These are phyloP conservation scores for Boechera stricta DNA, from an alignment of 345 rosid genomes.

Conservation along the genomic window DNA sequence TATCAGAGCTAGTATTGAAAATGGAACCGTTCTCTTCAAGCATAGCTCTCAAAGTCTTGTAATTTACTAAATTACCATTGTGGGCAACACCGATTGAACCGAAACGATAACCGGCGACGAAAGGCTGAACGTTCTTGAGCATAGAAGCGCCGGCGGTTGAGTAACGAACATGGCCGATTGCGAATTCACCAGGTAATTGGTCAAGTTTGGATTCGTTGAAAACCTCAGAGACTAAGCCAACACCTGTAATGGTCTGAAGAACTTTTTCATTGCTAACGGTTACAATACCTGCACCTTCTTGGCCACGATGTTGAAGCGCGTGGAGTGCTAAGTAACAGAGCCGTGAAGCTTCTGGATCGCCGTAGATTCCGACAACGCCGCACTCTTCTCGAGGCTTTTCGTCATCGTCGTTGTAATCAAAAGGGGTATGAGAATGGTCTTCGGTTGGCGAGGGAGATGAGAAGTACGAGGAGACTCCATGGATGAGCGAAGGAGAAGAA, in stretches of 20 bases:
- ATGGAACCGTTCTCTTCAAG: slow-evolving; percentile 91
- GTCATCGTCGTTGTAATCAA: slow-evolving; percentile 42
- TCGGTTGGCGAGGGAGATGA: slow-evolving; percentile 47
- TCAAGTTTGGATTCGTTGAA: slow-evolving; percentile 87
- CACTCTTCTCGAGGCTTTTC: slow-evolving; percentile 98
- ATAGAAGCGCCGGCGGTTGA: slow-evolving; percentile 94
- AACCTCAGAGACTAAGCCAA: slow-evolving; percentile 94
- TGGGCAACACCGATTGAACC: slow-evolving; percentile 97
- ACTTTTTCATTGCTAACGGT: slow-evolving; percentile 65
- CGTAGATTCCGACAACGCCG: slow-evolving; percentile 94
- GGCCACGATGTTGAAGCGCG: slow-evolving; percentile 97
- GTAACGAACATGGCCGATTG: slow-evolving; percentile 94
- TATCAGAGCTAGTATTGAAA: slow-evolving; percentile 92
- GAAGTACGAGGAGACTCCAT: slow-evolving; percentile 48
- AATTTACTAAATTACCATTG: slow-evolving; percentile 92
- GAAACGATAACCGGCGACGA: slow-evolving; percentile 88
- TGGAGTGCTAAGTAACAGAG: slow-evolving; percentile 93
- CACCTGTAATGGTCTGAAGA: slow-evolving; percentile 86
- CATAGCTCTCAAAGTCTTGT: slow-evolving; percentile 61
- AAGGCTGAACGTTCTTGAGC: slow-evolving; percentile 98
- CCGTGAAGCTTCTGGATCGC: slow-evolving; percentile 91
- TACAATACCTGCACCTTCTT: slow-evolving; percentile 99
- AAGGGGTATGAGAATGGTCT: slow-evolving; percentile 32
- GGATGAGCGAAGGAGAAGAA: slow-evolving; percentile 32
- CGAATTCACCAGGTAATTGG: slow-evolving; percentile 79